phyloP scores from a whole-genome alignment of 805 yeast species.

The Barnettozyma botsteinii region DNA sequence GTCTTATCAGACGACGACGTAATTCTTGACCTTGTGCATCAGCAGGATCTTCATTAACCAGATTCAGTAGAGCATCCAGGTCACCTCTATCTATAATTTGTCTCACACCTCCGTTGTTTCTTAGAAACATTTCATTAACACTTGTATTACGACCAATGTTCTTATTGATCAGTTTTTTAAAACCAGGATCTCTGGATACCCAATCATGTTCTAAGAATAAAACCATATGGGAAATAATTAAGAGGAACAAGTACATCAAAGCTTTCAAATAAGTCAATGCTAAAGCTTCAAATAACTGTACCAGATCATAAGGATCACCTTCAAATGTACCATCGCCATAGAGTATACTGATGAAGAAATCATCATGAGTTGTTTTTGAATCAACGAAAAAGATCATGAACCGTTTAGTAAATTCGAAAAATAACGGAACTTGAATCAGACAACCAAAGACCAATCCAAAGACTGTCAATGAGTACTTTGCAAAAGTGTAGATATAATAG shows the following conservation, averaged over 20 bases:
- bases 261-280: slow-evolving; percentile 23
- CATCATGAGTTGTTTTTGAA: slow-evolving; percentile 40
- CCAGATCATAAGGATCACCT: slow-evolving; percentile 15
- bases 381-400: slow-evolving; percentile 53
- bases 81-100: not conserved
- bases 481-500: slow-evolving; percentile 14
- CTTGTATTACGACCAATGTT: slow-evolving; percentile 44
- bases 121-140: not conserved
- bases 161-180: slow-evolving; percentile 48
- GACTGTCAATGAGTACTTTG: slow-evolving; percentile 18
- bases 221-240: slow-evolving; percentile 38
- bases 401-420: slow-evolving; percentile 51
- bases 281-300: slow-evolving; percentile 7
- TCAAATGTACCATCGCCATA: slow-evolving; percentile 15
- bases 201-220: slow-evolving; percentile 60
- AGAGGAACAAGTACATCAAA: slow-evolving; percentile 32
- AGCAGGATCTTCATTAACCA: not conserved
- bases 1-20: not conserved
- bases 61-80: not conserved
- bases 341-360: slow-evolving; percentile 22
- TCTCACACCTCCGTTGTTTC: not conserved
- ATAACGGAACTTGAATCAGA: slow-evolving; percentile 49
- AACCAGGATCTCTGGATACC: slow-evolving; percentile 67
- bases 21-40: not conserved
- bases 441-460: slow-evolving; percentile 33